Evolutionary conservation across 2,329 filamentous ascomycete species (phyloP).

Genomic region (Chaetomium sp.): DNA sequence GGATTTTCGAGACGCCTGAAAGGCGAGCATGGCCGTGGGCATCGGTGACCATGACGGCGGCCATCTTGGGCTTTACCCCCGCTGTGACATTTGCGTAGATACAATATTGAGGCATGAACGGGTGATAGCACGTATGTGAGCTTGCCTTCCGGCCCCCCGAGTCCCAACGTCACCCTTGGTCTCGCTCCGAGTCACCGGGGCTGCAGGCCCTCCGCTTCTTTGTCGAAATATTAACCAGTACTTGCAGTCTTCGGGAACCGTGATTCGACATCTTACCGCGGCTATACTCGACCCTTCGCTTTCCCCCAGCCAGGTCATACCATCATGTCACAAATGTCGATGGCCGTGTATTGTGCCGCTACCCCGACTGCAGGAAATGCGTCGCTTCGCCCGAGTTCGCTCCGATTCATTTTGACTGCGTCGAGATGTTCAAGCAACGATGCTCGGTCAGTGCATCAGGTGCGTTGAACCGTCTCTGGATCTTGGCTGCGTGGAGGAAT

Average conservation of each 20-base stretch:
- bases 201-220: no score
- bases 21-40: no score
- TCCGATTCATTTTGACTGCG: conserved; percentile 1
- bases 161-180: no score
- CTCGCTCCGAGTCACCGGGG: no score
- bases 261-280: conserved; percentile 12
- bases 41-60: no score
- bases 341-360: conserved; percentile 7
- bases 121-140: no score
- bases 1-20: no score
- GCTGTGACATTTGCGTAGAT: no score
- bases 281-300: conserved; percentile 6
- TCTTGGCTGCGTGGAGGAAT: not conserved
- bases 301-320: not conserved
- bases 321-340: not conserved
- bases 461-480: not conserved
- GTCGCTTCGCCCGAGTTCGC: conserved; percentile 1
- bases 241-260: conserved; percentile 13
- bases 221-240: no score
- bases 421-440: conserved; percentile 2
- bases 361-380: not conserved
- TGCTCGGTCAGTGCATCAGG: not conserved
- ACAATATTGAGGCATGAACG: no score
- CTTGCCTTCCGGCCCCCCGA: no score
- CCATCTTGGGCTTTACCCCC: no score